Evolutionary conservation across 768 basidiomycete genomes (phyloP).

Genomic region (Amanita rimosa): DNA sequence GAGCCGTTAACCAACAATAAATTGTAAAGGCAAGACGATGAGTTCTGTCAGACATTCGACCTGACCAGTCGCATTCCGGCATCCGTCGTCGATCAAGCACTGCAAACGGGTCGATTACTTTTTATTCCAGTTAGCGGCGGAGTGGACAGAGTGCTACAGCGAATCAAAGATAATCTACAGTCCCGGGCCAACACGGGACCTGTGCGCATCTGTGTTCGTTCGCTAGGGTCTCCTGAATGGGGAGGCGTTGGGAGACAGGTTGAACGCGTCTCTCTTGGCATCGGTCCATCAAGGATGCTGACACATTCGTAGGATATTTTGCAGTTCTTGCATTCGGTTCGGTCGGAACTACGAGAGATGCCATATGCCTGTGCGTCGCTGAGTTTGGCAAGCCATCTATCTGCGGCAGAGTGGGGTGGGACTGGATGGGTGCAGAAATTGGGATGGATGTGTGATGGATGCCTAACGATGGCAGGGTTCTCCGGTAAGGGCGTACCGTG

Average conservation of each 20-base stretch:
- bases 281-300: background rate
- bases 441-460: slow-evolving; percentile 70
- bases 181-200: slow-evolving; percentile 18
- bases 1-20: too few species aligned
- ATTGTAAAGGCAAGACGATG: slow-evolving; percentile 33
- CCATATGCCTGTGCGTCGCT: slow-evolving; percentile 57
- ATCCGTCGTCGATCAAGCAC: slow-evolving; percentile 33
- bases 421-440: slow-evolving; percentile 68
- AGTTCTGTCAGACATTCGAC: slow-evolving; percentile 66
- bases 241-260: slow-evolving; percentile 52
- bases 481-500: slow-evolving; percentile 37
- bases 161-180: slow-evolving; percentile 19
- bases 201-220: slow-evolving; percentile 51
- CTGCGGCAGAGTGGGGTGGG: slow-evolving; percentile 46
- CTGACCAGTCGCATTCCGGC: slow-evolving; percentile 52
- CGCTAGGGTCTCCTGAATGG: slow-evolving; percentile 58
- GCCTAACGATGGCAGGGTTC: slow-evolving; percentile 67
- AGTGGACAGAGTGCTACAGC: slow-evolving; percentile 12
- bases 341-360: slow-evolving; percentile 43
- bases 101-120: slow-evolving; percentile 25
- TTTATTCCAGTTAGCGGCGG: slow-evolving; percentile 14
- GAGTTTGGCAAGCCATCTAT: slow-evolving; percentile 54
- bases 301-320: slow-evolving; percentile 43
- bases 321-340: slow-evolving; percentile 61
- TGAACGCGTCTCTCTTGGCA: slow-evolving; percentile 12